phyloP scores from a whole-genome alignment of 148 eudicot species.

The Beta vulgaris region DNA sequence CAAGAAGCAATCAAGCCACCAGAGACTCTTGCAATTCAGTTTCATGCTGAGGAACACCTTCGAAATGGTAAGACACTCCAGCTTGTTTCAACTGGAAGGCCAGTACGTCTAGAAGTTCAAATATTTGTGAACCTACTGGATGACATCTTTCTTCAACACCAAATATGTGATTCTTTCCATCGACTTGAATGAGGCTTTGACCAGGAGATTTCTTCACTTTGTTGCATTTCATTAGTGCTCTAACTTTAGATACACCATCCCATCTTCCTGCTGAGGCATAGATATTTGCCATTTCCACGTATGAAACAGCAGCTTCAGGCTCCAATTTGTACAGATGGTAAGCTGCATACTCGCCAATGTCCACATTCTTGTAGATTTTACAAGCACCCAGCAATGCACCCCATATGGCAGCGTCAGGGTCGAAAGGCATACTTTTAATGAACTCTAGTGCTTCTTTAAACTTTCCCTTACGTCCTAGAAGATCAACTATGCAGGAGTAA shows the following conservation, averaged over 20 bases:
- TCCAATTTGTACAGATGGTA: conserved; percentile 40
- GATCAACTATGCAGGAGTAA: conserved; percentile 64
- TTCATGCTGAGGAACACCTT: conserved; percentile 18
- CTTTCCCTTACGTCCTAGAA: conserved; percentile 68
- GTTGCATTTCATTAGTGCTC: conserved; percentile 52
- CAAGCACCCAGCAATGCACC: conserved; percentile 63
- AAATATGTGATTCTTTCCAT: conserved; percentile 53
- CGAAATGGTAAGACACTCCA: conserved; percentile 8
- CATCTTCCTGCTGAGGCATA: conserved; percentile 59
- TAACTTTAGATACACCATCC: conserved; percentile 49
- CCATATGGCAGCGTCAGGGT: conserved; percentile 67
- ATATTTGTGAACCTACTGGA: conserved; percentile 32
- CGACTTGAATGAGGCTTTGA: conserved; percentile 44
- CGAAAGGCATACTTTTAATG: conserved; percentile 43
- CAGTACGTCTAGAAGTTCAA: conserved; percentile 39
- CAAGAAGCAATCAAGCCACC: conserved; percentile 4
- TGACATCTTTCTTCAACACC: conserved; percentile 61
- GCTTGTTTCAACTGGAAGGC: conserved; percentile 45
- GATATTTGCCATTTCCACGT: conserved; percentile 70
- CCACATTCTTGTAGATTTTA: conserved; percentile 47
- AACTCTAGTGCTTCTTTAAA: conserved; percentile 51
- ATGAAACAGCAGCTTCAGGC: conserved; percentile 51
- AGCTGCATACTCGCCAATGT: conserved; percentile 53
- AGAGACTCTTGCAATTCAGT: conserved; percentile 5
- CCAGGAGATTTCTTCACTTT: conserved; percentile 61